Base-by-base conservation (phyloP, 768 basidiomycete genomes). In the Gloeopeniophorella convolvens region DNA sequence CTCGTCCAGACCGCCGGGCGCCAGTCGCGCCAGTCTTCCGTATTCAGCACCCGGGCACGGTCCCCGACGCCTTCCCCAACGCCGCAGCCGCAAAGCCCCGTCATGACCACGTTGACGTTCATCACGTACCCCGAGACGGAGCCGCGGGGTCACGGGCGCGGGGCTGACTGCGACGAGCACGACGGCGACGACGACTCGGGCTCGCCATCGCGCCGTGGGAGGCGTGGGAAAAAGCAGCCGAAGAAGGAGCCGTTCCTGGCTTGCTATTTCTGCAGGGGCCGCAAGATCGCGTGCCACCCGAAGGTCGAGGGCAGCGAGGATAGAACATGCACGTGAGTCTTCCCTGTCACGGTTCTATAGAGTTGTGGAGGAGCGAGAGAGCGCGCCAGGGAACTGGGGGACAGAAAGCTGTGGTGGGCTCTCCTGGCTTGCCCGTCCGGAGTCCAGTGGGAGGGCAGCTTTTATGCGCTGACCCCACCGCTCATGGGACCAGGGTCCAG, bases 211-310 rank as follows among this genome's bases (percentile, higher is more conserved):
- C 39, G 54, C 55, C 57, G 54, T 50, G 48, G 66, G 58, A 37
- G 66, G 60, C 58, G 59, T 53, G 52, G 52, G 42, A 54, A 43
- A n/a, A 58, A 58, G 33, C 36, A 49, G 32, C 62, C 65, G n/a
- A 66, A 65, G 61, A 66, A 68, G 59, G 67, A 69, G 23, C 59
- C 65, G 16, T 67, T 65, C 27, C 63, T 70, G n/a, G 69, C 69
- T 9, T 70, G 68, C 53, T 66, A 61, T 50, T 70, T 70, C 61
- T 70, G 69, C 48, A 51, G 69, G 18, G 66, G 66, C 32, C 66
- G 69, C 50, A 70, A 70, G 65, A 70, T 69, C 39, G 68, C 68
- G 16, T 70, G 69, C 54, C 63, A 65, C 26, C 66, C 63, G 15
- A 66, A 63, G 46, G 53, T 59, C 16, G 62, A 63, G 23, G 62